Evolutionary conservation across 805 yeast genomes (phyloP).

Genomic region (Zygotorulaspora chibaensis): DNA sequence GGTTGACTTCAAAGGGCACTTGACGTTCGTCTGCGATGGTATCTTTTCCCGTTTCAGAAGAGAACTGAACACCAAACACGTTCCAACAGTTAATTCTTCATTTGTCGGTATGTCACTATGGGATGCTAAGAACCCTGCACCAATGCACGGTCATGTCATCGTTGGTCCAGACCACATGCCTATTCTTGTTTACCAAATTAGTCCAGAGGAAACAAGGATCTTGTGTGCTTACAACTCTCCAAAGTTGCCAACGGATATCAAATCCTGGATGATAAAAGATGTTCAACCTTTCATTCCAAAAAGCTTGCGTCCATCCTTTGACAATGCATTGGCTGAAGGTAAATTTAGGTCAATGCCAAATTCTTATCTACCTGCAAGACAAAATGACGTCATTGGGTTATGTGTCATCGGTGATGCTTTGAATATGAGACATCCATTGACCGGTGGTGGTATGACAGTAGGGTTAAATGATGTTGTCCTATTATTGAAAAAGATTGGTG

Average conservation of each 20-base stretch:
- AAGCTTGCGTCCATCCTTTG: slow-evolving; percentile 60
- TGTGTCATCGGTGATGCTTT: slow-evolving; percentile 87
- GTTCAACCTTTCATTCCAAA: slow-evolving; percentile 72
- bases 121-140: slow-evolving; percentile 70
- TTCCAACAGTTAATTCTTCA: slow-evolving; percentile 72
- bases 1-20: slow-evolving; percentile 49
- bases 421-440: slow-evolving; percentile 96
- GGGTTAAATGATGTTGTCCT: slow-evolving; percentile 80
- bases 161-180: slow-evolving; percentile 80
- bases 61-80: slow-evolving; percentile 54
- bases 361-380: slow-evolving; percentile 77
- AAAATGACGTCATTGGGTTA: slow-evolving; percentile 68
- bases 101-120: slow-evolving; percentile 79
- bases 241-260: slow-evolving; percentile 67
- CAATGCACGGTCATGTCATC: slow-evolving; percentile 83
- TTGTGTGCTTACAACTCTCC: slow-evolving; percentile 78
- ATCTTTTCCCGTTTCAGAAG: slow-evolving; percentile 89
- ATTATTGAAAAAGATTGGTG: slow-evolving; percentile 47
- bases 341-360: slow-evolving; percentile 88
- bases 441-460: slow-evolving; percentile 99
- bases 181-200: slow-evolving; percentile 80
- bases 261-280: slow-evolving; percentile 51
- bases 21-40: slow-evolving; percentile 86
- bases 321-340: slow-evolving; percentile 51
- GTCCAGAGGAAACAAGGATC: slow-evolving; percentile 77